These are phyloP conservation scores for Saccharomyces jurei DNA, from an alignment of 805 yeast genomes.

Conservation along the genomic window DNA sequence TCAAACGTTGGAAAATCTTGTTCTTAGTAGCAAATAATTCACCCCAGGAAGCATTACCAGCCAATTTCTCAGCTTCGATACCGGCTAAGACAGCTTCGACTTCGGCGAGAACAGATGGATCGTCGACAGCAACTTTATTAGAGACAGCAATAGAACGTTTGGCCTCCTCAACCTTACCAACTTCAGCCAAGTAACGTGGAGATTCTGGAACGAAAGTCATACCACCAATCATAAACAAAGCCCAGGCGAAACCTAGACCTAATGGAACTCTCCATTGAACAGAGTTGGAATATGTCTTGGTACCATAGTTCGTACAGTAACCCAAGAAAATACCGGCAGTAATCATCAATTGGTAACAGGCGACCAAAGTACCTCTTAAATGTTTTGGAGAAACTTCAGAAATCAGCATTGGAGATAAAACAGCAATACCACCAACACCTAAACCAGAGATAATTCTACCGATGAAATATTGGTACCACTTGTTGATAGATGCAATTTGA, in stretches of 20 bases:
- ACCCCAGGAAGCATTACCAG: conserved; percentile 44
- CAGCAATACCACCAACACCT: conserved; percentile 73
- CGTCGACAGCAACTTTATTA: conserved; percentile 41
- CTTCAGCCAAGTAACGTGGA: conserved; percentile 56
- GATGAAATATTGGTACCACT: conserved; percentile 56
- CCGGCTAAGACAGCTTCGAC: conserved; percentile 45
- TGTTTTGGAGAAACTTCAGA: conserved; percentile 64
- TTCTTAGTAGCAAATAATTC: conserved; percentile 55
- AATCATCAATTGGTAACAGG: conserved; percentile 61
- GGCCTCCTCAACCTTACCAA: conserved; percentile 46
- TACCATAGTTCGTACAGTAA: conserved; percentile 65
- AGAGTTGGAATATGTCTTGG: conserved; percentile 51
- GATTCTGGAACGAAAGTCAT: conserved; percentile 59
- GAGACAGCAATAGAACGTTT: conserved; percentile 42
- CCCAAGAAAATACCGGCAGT: conserved; percentile 70
- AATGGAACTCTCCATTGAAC: conserved; percentile 71
- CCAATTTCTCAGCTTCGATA: conserved; percentile 46
- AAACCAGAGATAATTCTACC: conserved; percentile 66
- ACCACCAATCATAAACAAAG: conserved; percentile 30
- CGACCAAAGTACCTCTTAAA: conserved; percentile 62
- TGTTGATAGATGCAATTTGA: conserved; percentile 43
- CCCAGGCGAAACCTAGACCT: conserved; percentile 46
- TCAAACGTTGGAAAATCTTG: conserved; percentile 38
- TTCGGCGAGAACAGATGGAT: conserved; percentile 41
- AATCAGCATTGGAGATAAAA: conserved; percentile 65